Evolutionary conservation across 2,329 filamentous ascomycete species (phyloP).

Genomic region (Hypoxylon sp.): DNA sequence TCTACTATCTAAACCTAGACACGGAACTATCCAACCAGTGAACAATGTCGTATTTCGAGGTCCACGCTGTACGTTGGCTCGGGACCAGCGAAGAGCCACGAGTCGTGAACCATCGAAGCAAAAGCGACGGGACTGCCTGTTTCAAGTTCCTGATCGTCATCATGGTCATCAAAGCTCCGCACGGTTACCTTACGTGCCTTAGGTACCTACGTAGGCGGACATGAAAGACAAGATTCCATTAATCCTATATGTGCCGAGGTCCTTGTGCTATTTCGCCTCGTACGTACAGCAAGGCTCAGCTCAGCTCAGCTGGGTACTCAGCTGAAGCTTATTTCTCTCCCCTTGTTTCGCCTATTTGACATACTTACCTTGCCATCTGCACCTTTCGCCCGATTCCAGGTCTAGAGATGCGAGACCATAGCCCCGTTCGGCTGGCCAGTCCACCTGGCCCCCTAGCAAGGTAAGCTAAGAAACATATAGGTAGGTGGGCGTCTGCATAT

Average conservation of each 20-base stretch:
- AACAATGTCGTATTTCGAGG: constrained; percentile 22
- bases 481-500: too few species aligned
- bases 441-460: background rate
- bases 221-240: background rate
- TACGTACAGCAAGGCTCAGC: too few species aligned
- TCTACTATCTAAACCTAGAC: too few species aligned
- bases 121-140: background rate
- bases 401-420: background rate
- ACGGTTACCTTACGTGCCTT: background rate
- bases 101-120: too few species aligned
- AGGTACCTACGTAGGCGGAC: background rate
- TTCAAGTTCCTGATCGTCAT: too few species aligned
- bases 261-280: constrained; percentile 5
- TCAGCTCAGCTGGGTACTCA: constrained; percentile 2
- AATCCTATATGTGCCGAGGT: constrained; percentile 1
- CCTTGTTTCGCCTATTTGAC: background rate
- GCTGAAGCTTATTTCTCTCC: constrained; percentile 1
- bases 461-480: background rate
- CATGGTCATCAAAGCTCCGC: background rate
- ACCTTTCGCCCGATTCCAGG: too few species aligned
- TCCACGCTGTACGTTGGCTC: constrained; percentile 16
- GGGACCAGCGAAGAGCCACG: too few species aligned
- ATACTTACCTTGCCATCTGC: too few species aligned
- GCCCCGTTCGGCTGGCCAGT: too few species aligned
- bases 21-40: too few species aligned